Percentiles rank a stretch among this genome's conserved stretches.
These are phyloP conservation scores for Hura crepitans DNA, from an alignment of 441 rosid genomes.

Conservation along the genomic window DNA sequence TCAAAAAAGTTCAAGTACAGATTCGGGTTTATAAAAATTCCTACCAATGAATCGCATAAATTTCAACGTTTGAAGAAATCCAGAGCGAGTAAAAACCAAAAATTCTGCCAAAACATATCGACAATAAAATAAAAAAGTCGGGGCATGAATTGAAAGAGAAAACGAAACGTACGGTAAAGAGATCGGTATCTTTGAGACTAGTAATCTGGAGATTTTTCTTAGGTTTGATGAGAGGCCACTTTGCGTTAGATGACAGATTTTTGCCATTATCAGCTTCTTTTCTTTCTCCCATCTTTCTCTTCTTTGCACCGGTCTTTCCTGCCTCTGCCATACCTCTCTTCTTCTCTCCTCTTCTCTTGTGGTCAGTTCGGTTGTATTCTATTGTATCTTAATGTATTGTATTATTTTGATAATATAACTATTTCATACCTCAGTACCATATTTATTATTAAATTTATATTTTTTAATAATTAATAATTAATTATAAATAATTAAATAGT, in stretches of 20 bases:
- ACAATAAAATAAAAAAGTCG: background rate
- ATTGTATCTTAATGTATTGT: too few species aligned
- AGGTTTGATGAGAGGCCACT: conserved; percentile 70
- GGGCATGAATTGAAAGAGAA: background rate
- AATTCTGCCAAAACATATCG: too few species aligned
- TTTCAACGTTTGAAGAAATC: background rate
- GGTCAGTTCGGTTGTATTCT: too few species aligned
- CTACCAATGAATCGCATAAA: background rate
- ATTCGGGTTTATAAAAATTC: background rate
- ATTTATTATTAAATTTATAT: too few species aligned
- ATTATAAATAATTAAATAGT: too few species aligned
- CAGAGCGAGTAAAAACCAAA: background rate
- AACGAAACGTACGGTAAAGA: conserved; percentile 60
- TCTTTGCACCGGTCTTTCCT: conserved; percentile 24
- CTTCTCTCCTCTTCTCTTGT: background rate
- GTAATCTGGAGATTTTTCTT: conserved; percentile 56
- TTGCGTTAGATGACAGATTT: conserved; percentile 26
- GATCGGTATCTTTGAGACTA: conserved; percentile 70
- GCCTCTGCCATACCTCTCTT: conserved; percentile 17
- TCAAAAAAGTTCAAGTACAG: background rate
- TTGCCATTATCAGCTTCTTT: conserved; percentile 23
- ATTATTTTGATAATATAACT: too few species aligned
- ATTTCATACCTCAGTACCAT: too few species aligned
- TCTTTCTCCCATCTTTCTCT: conserved; percentile 48
- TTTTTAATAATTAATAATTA: too few species aligned